Base-by-base conservation (phyloP, 495 filamentous ascomycete genomes). In the Penicilliopsis zonata region DNA sequence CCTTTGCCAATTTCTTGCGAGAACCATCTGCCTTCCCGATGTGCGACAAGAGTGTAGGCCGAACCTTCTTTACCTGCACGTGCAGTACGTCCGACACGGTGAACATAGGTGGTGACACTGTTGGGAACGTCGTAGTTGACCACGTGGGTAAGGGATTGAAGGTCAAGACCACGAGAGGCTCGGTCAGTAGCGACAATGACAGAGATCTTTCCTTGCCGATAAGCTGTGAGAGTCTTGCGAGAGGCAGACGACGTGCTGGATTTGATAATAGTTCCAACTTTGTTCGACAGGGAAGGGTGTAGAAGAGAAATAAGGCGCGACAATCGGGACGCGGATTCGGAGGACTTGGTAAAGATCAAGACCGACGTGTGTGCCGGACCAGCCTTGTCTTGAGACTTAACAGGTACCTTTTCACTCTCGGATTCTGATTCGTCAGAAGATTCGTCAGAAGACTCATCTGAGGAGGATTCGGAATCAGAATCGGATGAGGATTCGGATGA, bases 61-160 rank as follows among this genome's bases (percentile, higher is more conserved):
- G 70, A 65, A 0, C 90, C 90, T 5, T 58, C 50, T 26, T 74
- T 74, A 3, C 83, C 83, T 0, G 87, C 88, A 49, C 88, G 63
- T 7, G 88, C 88, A 1, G 90, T 95, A 34, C 90, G 74, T 7
- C 90, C 90, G 8, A 94, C 85, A 13, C 90, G 80, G 55, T 98
- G 90, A 9, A 96, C 79, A 43, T 96, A 98, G 12, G 75, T 79
- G 3, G 76, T 80, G 15, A 84, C 57, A 37, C 73, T 81, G 6
- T 72, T 69, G 0, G 90, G 92, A 20, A 96, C 63, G 49, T 96
- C 90, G 61, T 98, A 98, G 52, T 95, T 95, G 44, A 96, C 62
- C 8, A 96, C 85, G 41, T 93, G 80, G 15, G 74, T 74, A 15
- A 96, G 65, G 15, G 74, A 69, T 1, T 68, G 69, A 1, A 94